These are phyloP conservation scores for Trypethelium eluteriae DNA, from an alignment of 495 filamentous ascomycete genomes.

Conservation along the genomic window DNA sequence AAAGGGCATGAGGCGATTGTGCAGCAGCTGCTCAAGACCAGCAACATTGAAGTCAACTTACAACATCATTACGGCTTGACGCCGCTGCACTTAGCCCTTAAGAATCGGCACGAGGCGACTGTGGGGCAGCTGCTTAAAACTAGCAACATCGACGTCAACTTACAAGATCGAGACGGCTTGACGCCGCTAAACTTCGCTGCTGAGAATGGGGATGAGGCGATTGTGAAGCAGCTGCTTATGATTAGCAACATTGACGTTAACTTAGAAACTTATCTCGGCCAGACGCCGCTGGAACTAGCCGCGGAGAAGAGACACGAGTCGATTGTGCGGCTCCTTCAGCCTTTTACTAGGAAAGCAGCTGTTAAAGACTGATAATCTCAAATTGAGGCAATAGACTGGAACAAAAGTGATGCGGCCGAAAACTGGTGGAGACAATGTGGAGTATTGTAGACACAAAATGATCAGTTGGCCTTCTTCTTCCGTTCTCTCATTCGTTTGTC, in stretches of 20 bases:
- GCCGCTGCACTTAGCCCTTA: background rate
- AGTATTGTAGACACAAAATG: no score
- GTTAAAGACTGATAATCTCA: background rate
- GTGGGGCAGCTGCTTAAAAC: background rate
- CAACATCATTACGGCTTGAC: no score
- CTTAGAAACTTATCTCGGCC: background rate
- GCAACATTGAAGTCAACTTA: background rate
- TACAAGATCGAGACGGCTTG: no score
- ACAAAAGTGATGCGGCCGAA: no score
- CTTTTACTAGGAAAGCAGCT: background rate
- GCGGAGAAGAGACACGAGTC: background rate
- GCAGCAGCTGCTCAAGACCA: background rate
- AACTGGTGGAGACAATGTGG: no score
- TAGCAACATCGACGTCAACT: background rate
- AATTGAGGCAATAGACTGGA: background rate
- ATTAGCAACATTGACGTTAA: background rate
- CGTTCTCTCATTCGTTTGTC: no score
- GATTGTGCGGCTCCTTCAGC: background rate
- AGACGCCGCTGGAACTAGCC: no score
- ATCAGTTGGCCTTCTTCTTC: no score
- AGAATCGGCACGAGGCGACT: background rate
- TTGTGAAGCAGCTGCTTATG: background rate
- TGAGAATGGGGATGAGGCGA: background rate
- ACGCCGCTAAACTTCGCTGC: no score
- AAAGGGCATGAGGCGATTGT: background rate